Conservation (phyloP, 768 basidiomycete species). For the Hygrocybe coccinea region DNA sequence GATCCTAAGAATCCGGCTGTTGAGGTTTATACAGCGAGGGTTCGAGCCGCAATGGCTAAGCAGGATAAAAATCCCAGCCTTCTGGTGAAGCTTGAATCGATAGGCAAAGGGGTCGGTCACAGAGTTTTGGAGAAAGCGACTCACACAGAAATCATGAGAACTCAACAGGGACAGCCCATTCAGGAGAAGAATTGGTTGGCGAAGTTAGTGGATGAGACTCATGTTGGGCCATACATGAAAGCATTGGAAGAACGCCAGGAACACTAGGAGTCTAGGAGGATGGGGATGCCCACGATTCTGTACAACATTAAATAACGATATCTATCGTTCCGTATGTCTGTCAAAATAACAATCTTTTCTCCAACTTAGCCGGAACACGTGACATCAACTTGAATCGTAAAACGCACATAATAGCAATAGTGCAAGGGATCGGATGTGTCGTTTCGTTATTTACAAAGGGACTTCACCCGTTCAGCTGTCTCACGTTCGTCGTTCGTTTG, state of each 20-base stretch:
- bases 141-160: background rate
- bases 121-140: background rate
- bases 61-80: background rate
- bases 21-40: background rate
- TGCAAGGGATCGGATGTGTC: conserved; percentile 53
- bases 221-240: background rate
- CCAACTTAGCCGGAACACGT: no score
- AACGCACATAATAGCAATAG: no score
- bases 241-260: background rate
- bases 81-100: background rate
- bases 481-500: conserved; percentile 48
- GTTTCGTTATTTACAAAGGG: conserved; percentile 93
- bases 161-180: background rate
- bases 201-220: background rate
- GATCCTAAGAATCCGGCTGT: conserved; percentile 16
- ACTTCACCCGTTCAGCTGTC: conserved; percentile 88
- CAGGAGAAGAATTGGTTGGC: background rate
- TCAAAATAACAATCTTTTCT: no score
- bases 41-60: background rate
- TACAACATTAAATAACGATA: no score
- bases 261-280: no score
- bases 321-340: no score
- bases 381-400: no score
- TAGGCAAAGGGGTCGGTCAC: background rate
- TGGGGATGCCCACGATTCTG: no score